Evolutionary conservation across 1,139 yeast genomes (phyloP), one percentile per base, ranked within the genome.

Genomic region (Barnettozyma hawaiiensis): DNA sequence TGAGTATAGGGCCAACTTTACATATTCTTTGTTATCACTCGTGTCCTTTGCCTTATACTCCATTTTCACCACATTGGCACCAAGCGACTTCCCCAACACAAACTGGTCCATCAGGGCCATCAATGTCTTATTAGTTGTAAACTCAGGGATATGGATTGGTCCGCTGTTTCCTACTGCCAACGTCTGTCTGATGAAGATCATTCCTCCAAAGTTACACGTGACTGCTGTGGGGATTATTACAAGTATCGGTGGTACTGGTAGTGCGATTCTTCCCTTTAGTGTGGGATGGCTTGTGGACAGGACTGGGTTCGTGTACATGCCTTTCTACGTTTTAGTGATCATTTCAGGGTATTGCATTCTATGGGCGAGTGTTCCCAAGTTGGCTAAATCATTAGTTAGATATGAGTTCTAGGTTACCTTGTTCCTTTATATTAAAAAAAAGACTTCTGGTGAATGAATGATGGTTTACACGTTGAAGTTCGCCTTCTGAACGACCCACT

Each of bases 161-260:
- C 96, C 96, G 1, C 67, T 85, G 6, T 86, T 82, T 62, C 92
- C 95, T 1, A 80, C 92, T 9, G 76, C 85, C 0, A 77, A 84
- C 43, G 76, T 84, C 11, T 72, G 84, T 7, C 70, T 87, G 5
- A 63, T 84, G 40, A 76, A 78, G 40, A 66, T 78, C 2, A 61
- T 86, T 35, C 95, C 95, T 0, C 63, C 67, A 21, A 70, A 71
- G 39, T 64, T 72, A 44, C 87, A 85, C 46, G 75, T 85, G 9
- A 66, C 78, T 8, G 92, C 89, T 0, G 71, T 86, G 7, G 94
- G 95, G 1, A 70, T 85, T 42, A 76, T 83, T 19, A 80, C 90
- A 42, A 89, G 95, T 0, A 62, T 85, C 48, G 94, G 94, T 5
- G 89, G 90, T 5, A 79, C 83, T 11, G 95, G 94, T 2, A 86